Percentiles rank a stretch among this genome's conserved stretches.
These are phyloP conservation scores for Hypoxylon sp. DNA, from an alignment of 2,329 filamentous ascomycete species.

Conservation along the genomic window DNA sequence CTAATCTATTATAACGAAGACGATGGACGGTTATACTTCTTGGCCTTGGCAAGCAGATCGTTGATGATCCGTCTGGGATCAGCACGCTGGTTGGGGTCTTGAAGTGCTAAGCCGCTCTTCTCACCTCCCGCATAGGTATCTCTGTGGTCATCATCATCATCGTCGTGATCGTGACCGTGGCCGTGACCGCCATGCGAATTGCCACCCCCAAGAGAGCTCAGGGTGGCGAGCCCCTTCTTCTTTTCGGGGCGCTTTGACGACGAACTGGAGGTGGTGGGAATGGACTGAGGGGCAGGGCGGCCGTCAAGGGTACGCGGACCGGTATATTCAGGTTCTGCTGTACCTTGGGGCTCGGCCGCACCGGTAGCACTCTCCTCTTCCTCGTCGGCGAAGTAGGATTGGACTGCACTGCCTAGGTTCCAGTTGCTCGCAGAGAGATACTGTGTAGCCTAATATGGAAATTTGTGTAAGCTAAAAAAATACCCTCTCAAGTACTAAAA, in stretches of 20 bases:
- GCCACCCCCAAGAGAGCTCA: constrained; percentile 65
- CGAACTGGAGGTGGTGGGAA: constrained; percentile 51
- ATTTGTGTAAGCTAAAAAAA: constrained; percentile 27
- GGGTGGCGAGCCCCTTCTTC: constrained; percentile 70
- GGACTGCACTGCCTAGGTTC: constrained; percentile 72
- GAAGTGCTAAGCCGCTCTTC: constrained; percentile 79
- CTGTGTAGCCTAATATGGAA: constrained; percentile 67
- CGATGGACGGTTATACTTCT: constrained; percentile 59
- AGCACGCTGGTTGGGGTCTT: constrained; percentile 66
- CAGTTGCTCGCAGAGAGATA: constrained; percentile 75
- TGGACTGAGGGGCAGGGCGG: constrained; percentile 64
- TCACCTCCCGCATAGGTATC: constrained; percentile 87
- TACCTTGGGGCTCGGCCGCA: constrained; percentile 47
- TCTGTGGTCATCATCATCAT: constrained; percentile 69
- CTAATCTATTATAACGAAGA: constrained; percentile 3
- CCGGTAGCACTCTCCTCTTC: constrained; percentile 60
- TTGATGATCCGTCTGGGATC: constrained; percentile 69
- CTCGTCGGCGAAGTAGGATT: constrained; percentile 70
- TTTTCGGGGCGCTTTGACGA: constrained; percentile 59
- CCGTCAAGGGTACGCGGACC: constrained; percentile 73
- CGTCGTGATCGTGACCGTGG: constrained; percentile 66
- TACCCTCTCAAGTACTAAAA: neutral
- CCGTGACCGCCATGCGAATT: constrained; percentile 68
- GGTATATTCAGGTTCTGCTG: constrained; percentile 62
- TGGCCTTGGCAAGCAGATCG: constrained; percentile 73